phyloP scores from a whole-genome alignment of 768 basidiomycete species.

The Boletus pseudo-olivaceus region DNA sequence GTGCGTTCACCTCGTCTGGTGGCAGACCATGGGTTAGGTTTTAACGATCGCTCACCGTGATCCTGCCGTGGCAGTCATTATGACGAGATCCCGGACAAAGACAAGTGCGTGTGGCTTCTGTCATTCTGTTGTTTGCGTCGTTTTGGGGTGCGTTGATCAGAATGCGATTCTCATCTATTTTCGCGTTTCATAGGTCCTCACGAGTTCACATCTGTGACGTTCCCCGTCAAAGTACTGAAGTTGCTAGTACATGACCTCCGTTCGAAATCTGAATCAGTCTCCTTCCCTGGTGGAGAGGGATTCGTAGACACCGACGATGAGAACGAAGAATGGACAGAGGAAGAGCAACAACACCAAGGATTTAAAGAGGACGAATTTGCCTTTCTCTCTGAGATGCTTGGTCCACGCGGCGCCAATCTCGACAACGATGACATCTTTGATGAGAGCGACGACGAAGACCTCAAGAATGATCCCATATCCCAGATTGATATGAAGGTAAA shows the following conservation, averaged over 20 bases:
- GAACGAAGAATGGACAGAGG: constrained; percentile 95
- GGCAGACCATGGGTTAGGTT: constrained; percentile 6
- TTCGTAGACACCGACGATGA: constrained; percentile 77
- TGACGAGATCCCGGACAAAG: constrained; percentile 92
- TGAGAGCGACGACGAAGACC: constrained; percentile 80
- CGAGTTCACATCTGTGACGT: constrained; percentile 80
- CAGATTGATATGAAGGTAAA: constrained; percentile 76
- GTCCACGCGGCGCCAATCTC: constrained; percentile 65
- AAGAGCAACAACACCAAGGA: constrained; percentile 60
- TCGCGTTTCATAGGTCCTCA: constrained; percentile 60
- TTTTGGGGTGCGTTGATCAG: neutral
- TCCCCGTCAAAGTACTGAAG: constrained; percentile 92
- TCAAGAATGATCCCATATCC: constrained; percentile 81
- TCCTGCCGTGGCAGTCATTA: constrained; percentile 65
- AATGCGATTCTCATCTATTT: constrained; percentile 20
- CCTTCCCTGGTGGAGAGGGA: constrained; percentile 54
- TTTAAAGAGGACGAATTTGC: constrained; percentile 75
- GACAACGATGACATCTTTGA: constrained; percentile 78
- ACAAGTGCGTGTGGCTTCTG: constrained; percentile 53
- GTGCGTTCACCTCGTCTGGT: constrained; percentile 26
- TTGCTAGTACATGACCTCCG: constrained; percentile 82
- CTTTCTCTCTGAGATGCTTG: constrained; percentile 81
- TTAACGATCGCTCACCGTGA: constrained; percentile 19
- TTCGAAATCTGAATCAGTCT: constrained; percentile 69
- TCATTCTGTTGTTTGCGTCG: constrained; percentile 3